Base-by-base conservation (phyloP, 495 filamentous ascomycete genomes). In the Lepidopterella palustris region DNA sequence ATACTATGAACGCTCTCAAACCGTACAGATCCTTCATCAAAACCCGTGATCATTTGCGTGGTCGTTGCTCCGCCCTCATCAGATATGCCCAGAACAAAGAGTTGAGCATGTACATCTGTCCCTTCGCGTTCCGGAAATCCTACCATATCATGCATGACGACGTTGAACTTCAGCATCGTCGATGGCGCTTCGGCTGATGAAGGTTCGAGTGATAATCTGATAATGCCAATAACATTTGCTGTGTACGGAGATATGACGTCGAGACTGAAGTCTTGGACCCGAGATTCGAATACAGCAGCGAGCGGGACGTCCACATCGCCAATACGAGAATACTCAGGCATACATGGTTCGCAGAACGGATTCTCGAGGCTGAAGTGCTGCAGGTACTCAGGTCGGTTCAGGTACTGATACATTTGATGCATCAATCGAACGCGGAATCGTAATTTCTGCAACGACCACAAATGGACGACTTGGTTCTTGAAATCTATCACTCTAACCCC, bases 1-100 rank as follows among this genome's bases (percentile, higher is more conserved):
- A 99, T 97, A 66, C 89, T 95, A 75, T 99, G 93, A 54, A 96
- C 90, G 72, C 93, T 97, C 71, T 96, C 90, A 67, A 99, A 99
- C 31, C 87, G 86, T 58, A 97, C 84, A 1, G 90, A 85, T n/a
- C 89, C 87, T 70, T 97, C 93, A 65, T 97, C 91, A 70, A 99
- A 99, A 55, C 88, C 90, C 53, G 80, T 86, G 68, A 96, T 93
- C 83, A 96, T 90, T 67, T 92, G 89, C 1, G 93, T 99, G 15
- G 93, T 96, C 0, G 88, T 90, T 52, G 89, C 89, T 5, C 93
- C 95, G 55, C 89, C 87, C 71, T 95, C 90, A 55, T 96, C 92
- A 13, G 89, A 93, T 47, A 95, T 84, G 27, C 92, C 89, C 15
- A 93, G 91, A 53, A 99, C 84, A 68, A 95, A 97, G 24, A 99